These are phyloP conservation scores for Pestalotiopsis sp. DNA, from an alignment of 2,329 filamentous ascomycete genomes.

Conservation along the genomic window DNA sequence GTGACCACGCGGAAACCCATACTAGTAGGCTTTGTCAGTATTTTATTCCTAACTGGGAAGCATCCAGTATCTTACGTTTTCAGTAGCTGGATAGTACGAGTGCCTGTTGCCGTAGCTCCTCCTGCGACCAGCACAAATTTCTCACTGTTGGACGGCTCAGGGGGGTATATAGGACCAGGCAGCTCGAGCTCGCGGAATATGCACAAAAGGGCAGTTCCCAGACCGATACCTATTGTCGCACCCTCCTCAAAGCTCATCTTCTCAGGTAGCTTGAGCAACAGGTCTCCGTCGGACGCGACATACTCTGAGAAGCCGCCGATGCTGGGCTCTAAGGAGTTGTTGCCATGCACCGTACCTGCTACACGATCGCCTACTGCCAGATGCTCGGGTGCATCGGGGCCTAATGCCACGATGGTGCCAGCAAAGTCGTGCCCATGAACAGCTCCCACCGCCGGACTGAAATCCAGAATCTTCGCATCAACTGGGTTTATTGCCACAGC, in stretches of 20 bases:
- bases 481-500: conserved; percentile 39
- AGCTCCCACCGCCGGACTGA: conserved; percentile 28
- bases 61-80: neutral
- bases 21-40: neutral
- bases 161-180: neutral
- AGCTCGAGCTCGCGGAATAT: neutral
- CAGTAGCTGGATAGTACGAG: conserved; percentile 10
- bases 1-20: conserved; percentile 6
- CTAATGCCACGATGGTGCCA: conserved; percentile 4
- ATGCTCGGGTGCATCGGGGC: neutral
- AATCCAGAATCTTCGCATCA: conserved; percentile 37
- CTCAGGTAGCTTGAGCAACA: conserved; percentile 7
- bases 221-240: neutral
- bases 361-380: conserved; percentile 6
- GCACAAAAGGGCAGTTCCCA: neutral
- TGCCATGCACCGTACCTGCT: conserved; percentile 8
- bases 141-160: neutral
- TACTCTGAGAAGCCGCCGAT: conserved; percentile 10
- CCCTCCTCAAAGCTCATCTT: conserved; percentile 5
- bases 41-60: accelerated
- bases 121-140: conserved; percentile 13
- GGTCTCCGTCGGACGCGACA: neutral
- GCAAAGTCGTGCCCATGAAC: conserved; percentile 26
- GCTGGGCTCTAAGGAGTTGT: neutral
- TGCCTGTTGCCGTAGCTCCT: conserved; percentile 1